Base-by-base conservation (phyloP, 73 alveolate species). In the Paramecium sonneborni region DNA sequence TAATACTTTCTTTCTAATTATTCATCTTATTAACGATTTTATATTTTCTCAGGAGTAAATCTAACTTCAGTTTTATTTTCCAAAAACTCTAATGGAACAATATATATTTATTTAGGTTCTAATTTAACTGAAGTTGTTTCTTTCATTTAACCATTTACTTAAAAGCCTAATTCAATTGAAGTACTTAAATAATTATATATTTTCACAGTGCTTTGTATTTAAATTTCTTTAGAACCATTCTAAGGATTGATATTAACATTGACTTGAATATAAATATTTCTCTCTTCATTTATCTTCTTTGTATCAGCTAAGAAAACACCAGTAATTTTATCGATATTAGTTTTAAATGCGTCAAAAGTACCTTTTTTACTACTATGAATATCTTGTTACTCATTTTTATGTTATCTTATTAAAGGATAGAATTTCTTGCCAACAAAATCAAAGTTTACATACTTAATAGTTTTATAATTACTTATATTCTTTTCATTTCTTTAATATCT, bases 211-310 rank as follows among this genome's bases (percentile, higher is more conserved):
- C 91, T 69, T 46, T 76, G 70, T 26, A 88, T 88, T 32, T 41
- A 38, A 8, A 88, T 88, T 72, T 88, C 94, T 43, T 88, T 88
- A 1, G 91, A 70, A n/a, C 94, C 94, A 68, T 76, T 88, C 55
- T 88, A 23, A 41, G 94, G 94, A 46, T 88, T 88, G n/a, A 88
- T 76, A 79, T 79, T 79, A 14, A 79, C 90, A 41, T 39, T 44
- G n/a, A 79, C 90, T 79, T 79, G 15, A 8, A 79, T 79, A 24
- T 43, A 79, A 1, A 79, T 43, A 34, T 79, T 79, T 46, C 90
- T 79, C 8, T 79, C 90, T 43, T 79, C 90, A 79, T 79, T 79
- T 23, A 79, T 79, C 41, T 79, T 79, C 30, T 44, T 38, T 3
- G 35, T 79, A 12, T 79, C 55, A 38, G 74, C 55, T 7, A 79